Conservation (phyloP, 768 basidiomycete species). For the Lactifluus piperatus region DNA sequence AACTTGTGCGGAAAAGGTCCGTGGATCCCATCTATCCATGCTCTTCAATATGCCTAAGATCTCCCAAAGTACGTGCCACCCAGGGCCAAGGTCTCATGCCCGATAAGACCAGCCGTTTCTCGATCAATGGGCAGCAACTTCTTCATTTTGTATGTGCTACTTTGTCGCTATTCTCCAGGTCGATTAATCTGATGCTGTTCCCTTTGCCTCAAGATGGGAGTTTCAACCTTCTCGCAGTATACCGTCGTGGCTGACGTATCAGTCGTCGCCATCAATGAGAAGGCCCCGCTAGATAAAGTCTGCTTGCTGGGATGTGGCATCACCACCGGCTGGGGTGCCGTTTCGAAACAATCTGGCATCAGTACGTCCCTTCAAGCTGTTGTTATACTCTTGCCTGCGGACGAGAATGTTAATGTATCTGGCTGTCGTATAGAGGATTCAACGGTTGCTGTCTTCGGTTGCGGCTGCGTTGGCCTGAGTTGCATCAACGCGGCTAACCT, state of each 20-base stretch:
- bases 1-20: constrained; percentile 93
- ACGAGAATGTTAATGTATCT: background rate
- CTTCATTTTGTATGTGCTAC: constrained; percentile 73
- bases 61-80: constrained; percentile 66
- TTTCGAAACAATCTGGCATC: constrained; percentile 83
- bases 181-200: background rate
- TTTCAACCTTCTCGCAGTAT: constrained; percentile 99
- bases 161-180: background rate
- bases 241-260: constrained; percentile 97
- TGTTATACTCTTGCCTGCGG: background rate
- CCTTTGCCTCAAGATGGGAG: constrained; percentile 70
- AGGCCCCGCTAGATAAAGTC: constrained; percentile 91
- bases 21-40: background rate
- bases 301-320: constrained; percentile 95
- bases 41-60: background rate
- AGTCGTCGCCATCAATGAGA: constrained; percentile 79
- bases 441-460: constrained; percentile 90
- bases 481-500: constrained; percentile 71
- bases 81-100: constrained; percentile 96
- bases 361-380: constrained; percentile 36
- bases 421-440: constrained; percentile 51
- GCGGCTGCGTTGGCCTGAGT: constrained; percentile 93
- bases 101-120: constrained; percentile 82
- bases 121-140: constrained; percentile 76
- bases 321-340: constrained; percentile 97